Percentiles rank a stretch among this genome's conserved stretches.
These are phyloP conservation scores for Meyerozyma guilliermondii DNA, from an alignment of 1,139 yeast genomes.

Conservation along the genomic window DNA sequence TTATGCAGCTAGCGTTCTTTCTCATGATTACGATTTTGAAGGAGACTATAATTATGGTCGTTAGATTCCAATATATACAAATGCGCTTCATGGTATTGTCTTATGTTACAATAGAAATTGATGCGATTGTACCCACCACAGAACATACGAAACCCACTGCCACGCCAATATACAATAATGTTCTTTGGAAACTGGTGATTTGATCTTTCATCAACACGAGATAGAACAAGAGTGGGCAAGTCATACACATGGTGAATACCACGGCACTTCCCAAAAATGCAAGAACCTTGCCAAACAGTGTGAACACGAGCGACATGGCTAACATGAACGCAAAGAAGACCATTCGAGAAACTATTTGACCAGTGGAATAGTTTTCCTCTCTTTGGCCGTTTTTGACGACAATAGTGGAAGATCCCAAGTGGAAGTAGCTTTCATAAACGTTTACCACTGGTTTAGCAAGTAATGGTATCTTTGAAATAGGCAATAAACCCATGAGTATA, in stretches of 20 bases:
- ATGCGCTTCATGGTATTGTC: background rate
- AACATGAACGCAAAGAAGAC: slow-evolving; percentile 26
- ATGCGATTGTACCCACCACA: slow-evolving; percentile 42
- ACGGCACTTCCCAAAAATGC: slow-evolving; percentile 80
- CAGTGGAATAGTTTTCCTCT: slow-evolving; percentile 2
- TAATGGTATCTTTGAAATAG: slow-evolving; percentile 39
- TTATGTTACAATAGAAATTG: slow-evolving; percentile 14
- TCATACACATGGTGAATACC: slow-evolving; percentile 75
- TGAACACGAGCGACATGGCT: slow-evolving; percentile 53
- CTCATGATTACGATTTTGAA: slow-evolving; percentile 14
- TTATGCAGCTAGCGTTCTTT: slow-evolving; percentile 49
- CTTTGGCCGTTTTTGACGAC: slow-evolving; percentile 9
- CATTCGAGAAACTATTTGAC: slow-evolving; percentile 17
- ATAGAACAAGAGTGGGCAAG: slow-evolving; percentile 73
- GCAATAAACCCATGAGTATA: slow-evolving; percentile 34
- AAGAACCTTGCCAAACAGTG: slow-evolving; percentile 77
- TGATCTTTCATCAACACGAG: slow-evolving; percentile 49
- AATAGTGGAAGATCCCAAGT: slow-evolving; percentile 26
- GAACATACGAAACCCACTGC: slow-evolving; percentile 43
- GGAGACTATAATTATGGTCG: background rate
- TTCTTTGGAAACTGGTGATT: slow-evolving; percentile 31
- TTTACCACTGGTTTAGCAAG: slow-evolving; percentile 37
- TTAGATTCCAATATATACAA: background rate
- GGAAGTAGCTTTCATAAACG: slow-evolving; percentile 28
- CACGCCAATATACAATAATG: slow-evolving; percentile 43